These are phyloP conservation scores for Mycena galericulata DNA, from an alignment of 768 basidiomycete genomes.

Conservation along the genomic window DNA sequence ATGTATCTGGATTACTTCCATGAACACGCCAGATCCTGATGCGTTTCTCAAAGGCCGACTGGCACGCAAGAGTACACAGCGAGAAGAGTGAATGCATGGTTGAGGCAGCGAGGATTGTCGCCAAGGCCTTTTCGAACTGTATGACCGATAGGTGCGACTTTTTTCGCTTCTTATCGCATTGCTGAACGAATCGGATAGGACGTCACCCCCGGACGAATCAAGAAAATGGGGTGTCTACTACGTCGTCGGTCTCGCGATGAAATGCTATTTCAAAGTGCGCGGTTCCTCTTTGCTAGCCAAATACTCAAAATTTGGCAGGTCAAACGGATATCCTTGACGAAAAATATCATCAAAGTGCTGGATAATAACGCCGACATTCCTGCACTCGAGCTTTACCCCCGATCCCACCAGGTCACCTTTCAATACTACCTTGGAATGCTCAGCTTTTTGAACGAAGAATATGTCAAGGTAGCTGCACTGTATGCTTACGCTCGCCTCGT, in stretches of 20 bases:
- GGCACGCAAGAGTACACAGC: constrained; percentile 66
- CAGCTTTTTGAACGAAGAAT: constrained; percentile 93
- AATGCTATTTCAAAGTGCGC: constrained; percentile 84
- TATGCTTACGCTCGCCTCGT: constrained; percentile 5
- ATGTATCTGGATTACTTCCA: constrained; percentile 59
- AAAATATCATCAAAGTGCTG: constrained; percentile 92
- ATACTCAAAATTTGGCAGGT: constrained; percentile 62
- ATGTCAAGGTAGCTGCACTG: constrained; percentile 73
- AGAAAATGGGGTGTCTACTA: constrained; percentile 95
- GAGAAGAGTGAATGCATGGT: constrained; percentile 81
- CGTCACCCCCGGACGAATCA: constrained; percentile 77
- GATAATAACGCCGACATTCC: constrained; percentile 90
- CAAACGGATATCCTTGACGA: constrained; percentile 90
- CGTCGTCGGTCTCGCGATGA: constrained; percentile 89
- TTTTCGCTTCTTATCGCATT: not conserved
- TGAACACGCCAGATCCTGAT: not conserved
- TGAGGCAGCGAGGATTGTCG: constrained; percentile 86
- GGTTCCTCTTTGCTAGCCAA: not conserved
- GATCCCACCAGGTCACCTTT: constrained; percentile 93
- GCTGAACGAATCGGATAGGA: constrained; percentile 50
- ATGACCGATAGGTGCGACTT: constrained; percentile 76
- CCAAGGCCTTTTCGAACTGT: constrained; percentile 91
- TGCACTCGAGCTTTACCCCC: constrained; percentile 78
- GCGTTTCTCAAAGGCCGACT: constrained; percentile 66
- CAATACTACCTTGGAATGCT: constrained; percentile 96